phyloP scores from a whole-genome alignment of 176 grass and related monocot genomes.

The Canna indica region DNA sequence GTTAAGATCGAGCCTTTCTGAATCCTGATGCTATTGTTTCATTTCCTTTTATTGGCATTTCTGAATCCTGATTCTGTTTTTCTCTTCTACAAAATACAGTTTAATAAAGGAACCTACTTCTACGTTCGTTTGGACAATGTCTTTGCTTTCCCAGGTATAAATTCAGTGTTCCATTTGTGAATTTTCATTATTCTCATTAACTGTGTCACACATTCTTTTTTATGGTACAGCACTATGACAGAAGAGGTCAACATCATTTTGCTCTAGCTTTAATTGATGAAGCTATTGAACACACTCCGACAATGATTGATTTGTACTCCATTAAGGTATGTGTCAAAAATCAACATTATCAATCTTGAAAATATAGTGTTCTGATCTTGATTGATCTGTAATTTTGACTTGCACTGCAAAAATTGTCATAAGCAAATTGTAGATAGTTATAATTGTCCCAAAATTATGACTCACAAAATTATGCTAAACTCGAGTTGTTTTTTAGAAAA shows the following conservation, averaged over 20 bases:
- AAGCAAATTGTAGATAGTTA: no score
- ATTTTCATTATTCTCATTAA: no score
- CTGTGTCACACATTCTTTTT: slow-evolving; percentile 13
- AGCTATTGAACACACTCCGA: slow-evolving; percentile 88
- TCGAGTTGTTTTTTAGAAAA: no score
- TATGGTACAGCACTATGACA: slow-evolving; percentile 83
- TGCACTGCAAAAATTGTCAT: no score
- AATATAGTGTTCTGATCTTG: no score
- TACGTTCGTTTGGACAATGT: slow-evolving; percentile 80
- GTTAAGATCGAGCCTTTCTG: no score
- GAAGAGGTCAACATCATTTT: slow-evolving; percentile 59
- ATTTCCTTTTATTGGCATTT: not conserved
- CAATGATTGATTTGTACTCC: slow-evolving; percentile 97
- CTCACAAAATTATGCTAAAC: no score
- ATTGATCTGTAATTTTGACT: no score
- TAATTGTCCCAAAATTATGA: no score
- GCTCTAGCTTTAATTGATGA: slow-evolving; percentile 86
- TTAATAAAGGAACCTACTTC: slow-evolving; percentile 73
- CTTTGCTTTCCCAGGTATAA: slow-evolving; percentile 89
- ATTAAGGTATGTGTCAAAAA: slow-evolving; percentile 60
- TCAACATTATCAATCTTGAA: no score
- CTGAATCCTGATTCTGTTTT: not conserved
- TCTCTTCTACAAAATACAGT: slow-evolving; percentile 37
- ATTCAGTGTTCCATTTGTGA: slow-evolving; percentile 22
- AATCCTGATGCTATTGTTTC: no score